These are phyloP conservation scores for Chloropicon primus DNA, from an alignment of 139 green algal genomes.

Conservation along the genomic window DNA sequence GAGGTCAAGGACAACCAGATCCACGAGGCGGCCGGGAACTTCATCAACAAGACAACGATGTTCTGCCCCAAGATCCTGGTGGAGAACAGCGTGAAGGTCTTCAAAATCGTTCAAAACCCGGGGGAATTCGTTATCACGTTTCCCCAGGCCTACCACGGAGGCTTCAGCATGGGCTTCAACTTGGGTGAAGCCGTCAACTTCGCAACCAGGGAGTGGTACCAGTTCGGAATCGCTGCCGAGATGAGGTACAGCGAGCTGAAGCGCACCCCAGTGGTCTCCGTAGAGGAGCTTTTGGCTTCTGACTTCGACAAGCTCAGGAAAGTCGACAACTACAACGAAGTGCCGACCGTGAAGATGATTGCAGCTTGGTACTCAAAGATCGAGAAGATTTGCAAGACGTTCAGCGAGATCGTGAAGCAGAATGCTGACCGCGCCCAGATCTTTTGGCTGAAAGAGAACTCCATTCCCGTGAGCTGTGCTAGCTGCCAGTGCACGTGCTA, in stretches of 20 bases:
- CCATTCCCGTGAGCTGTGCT: background rate
- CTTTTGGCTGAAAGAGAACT: background rate
- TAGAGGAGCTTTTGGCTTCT: background rate
- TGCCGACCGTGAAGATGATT: background rate
- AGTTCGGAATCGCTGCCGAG: constrained; percentile 4
- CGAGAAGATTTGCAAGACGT: too few relatives aligned
- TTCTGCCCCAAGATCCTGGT: constrained; percentile 39
- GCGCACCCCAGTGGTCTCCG: background rate
- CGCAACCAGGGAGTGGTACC: constrained; percentile 65
- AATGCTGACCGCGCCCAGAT: too few relatives aligned
- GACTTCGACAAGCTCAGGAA: background rate
- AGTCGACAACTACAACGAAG: background rate
- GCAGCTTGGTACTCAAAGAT: too few relatives aligned
- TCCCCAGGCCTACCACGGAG: constrained; percentile 65
- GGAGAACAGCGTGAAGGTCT: constrained; percentile 44
- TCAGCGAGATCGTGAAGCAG: too few relatives aligned
- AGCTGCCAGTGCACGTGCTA: background rate
- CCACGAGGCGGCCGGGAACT: background rate
- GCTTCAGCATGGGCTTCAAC: constrained; percentile 73
- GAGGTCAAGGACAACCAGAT: constrained; percentile 47
- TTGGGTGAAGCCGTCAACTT: constrained; percentile 86
- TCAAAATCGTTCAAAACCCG: constrained; percentile 42
- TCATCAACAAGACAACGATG: constrained; percentile 58
- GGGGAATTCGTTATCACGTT: constrained; percentile 82
- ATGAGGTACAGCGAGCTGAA: background rate